These are phyloP conservation scores for Serendipita sp. DNA, from an alignment of 768 basidiomycete species.

Conservation along the genomic window DNA sequence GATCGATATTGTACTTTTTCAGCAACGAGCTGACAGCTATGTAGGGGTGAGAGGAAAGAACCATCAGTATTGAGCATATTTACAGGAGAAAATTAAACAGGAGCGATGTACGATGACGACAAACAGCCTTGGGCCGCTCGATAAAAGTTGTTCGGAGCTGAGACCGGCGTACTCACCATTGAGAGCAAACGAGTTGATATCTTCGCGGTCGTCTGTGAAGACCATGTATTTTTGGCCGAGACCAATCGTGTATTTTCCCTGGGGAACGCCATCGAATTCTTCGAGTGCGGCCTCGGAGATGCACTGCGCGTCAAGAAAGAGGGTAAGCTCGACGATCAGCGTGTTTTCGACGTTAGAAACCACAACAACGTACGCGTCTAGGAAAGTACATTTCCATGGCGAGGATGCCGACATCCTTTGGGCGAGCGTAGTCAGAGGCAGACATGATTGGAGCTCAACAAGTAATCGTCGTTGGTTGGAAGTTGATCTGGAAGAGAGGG, in stretches of 20 bases:
- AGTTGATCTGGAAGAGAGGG: background rate
- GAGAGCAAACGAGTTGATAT: conserved; percentile 95
- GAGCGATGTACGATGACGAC: too few species aligned
- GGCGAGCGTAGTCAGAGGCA: conserved; percentile 28
- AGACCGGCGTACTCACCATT: conserved; percentile 46
- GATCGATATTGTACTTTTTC: conserved; percentile 90
- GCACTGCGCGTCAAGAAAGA: conserved; percentile 36
- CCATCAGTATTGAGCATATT: background rate
- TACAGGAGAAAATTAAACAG: too few species aligned
- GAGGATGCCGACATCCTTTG: conserved; percentile 88
- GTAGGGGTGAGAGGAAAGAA: background rate
- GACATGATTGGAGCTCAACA: too few species aligned
- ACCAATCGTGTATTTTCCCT: conserved; percentile 98
- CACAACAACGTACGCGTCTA: conserved; percentile 44
- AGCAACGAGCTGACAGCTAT: conserved; percentile 79
- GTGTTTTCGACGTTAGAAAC: background rate
- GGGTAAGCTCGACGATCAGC: conserved; percentile 9
- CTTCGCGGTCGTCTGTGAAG: conserved; percentile 95
- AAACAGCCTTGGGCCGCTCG: too few species aligned
- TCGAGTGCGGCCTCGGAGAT: conserved; percentile 93
- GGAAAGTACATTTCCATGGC: conserved; percentile 93
- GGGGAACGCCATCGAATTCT: conserved; percentile 80
- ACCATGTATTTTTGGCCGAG: conserved; percentile 98
- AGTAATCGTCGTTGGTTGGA: too few species aligned
- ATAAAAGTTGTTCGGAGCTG: too few species aligned